Evolutionary conservation across 306 rosid genomes (phyloP).

Genomic region (Quercus ilex): DNA sequence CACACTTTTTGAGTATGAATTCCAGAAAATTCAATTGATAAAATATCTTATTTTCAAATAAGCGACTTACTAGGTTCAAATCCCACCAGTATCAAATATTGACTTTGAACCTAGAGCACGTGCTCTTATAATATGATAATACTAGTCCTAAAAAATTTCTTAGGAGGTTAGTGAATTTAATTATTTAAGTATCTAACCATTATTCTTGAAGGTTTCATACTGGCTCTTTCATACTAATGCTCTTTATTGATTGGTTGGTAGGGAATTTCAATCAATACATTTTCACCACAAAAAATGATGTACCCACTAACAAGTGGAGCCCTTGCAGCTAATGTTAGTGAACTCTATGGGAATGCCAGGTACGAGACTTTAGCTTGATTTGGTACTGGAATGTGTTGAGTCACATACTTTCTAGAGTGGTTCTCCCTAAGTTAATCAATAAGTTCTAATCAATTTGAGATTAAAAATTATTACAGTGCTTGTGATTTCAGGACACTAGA

Average conservation of each 20-base stretch:
- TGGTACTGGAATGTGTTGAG: background rate
- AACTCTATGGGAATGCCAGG: conserved; percentile 50
- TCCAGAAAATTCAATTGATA: no score
- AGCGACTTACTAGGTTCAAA: no score
- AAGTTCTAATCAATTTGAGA: conserved; percentile 4
- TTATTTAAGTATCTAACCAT: no score
- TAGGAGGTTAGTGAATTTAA: no score
- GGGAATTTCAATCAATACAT: conserved; percentile 77
- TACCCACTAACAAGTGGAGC: conserved; percentile 61
- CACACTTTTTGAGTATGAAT: no score
- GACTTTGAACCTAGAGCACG: no score
- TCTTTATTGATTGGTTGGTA: conserved; percentile 4
- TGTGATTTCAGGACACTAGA: conserved; percentile 58
- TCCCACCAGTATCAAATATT: no score
- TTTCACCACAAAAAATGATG: conserved; percentile 51
- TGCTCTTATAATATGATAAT: no score
- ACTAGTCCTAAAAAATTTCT: no score
- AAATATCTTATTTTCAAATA: no score
- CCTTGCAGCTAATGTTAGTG: conserved; percentile 39
- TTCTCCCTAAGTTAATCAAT: background rate
- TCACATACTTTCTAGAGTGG: background rate
- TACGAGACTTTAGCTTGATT: background rate
- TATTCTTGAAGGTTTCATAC: background rate
- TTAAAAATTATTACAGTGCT: conserved; percentile 37
- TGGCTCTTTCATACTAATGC: background rate